phyloP scores from a whole-genome alignment of 768 basidiomycete species.

The Trametes maxima region DNA sequence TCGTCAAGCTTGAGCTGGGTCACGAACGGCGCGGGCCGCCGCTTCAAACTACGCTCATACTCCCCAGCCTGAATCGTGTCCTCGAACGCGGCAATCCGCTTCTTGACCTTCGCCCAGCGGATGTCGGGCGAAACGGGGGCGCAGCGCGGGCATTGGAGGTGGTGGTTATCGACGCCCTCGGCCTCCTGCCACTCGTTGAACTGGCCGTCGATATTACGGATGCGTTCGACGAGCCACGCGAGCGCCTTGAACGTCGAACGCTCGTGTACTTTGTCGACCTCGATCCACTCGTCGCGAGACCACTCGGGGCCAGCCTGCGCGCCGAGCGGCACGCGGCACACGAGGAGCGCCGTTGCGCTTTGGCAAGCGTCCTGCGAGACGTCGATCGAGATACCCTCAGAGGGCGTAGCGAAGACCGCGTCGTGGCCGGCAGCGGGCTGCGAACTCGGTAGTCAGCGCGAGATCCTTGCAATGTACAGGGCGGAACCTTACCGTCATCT shows the following conservation, averaged over 20 bases:
- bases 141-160: conserved; percentile 72
- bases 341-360: conserved; percentile 76
- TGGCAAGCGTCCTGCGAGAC: conserved; percentile 65
- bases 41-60: conserved; percentile 87
- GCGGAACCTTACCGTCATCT: conserved; percentile 51
- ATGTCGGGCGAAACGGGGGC: conserved; percentile 78
- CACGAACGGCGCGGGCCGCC: conserved; percentile 82
- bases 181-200: conserved; percentile 70
- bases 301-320: conserved; percentile 77
- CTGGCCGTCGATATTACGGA: conserved; percentile 70
- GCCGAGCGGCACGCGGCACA: conserved; percentile 72
- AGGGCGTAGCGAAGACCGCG: conserved; percentile 70
- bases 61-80: conserved; percentile 85
- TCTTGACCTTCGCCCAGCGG: conserved; percentile 69
- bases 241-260: conserved; percentile 77
- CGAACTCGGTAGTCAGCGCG: not conserved
- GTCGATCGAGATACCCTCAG: conserved; percentile 49
- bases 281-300: conserved; percentile 71
- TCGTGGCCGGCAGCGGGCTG: conserved; percentile 57
- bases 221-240: conserved; percentile 86
- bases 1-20: conserved; percentile 76
- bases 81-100: conserved; percentile 69
- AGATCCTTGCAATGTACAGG: not conserved
- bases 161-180: conserved; percentile 43
- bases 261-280: conserved; percentile 87